Conservation (phyloP, 2,329 filamentous ascomycete genomes). For the Biscogniauxia sp. region DNA sequence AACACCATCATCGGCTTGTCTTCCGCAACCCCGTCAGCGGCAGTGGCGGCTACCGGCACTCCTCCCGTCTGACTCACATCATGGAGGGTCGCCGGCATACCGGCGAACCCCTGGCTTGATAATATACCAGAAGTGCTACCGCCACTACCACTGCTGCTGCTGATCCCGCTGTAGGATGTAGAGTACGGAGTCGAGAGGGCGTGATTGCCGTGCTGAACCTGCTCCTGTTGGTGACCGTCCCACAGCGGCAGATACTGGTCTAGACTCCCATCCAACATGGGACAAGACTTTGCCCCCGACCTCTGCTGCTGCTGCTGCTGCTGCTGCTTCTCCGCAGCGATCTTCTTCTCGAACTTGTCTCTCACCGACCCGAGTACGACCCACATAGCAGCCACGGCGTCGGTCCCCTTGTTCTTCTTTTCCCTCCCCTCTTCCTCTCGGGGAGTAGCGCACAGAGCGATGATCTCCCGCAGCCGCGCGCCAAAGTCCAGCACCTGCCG, state of each 20-base stretch:
- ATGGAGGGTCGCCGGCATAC: slow-evolving; percentile 1
- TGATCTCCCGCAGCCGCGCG: slow-evolving; percentile 5
- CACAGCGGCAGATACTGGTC: slow-evolving; percentile 45
- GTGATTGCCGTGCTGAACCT: neutral
- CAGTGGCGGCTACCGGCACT: slow-evolving; percentile 8
- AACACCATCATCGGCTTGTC: slow-evolving; percentile 1
- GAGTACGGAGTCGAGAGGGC: neutral
- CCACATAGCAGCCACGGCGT: slow-evolving; percentile 44
- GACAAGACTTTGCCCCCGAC: slow-evolving; percentile 33
- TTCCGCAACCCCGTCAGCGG: neutral
- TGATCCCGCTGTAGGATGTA: neutral
- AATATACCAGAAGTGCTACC: slow-evolving; percentile 2
- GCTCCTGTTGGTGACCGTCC: slow-evolving; percentile 37
- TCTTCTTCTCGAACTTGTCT: slow-evolving; percentile 43
- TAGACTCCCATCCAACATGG: slow-evolving; percentile 51
- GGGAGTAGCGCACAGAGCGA: neutral
- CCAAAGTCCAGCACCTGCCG: slow-evolving; percentile 40
- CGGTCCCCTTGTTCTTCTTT: slow-evolving; percentile 31
- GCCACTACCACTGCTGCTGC: slow-evolving; percentile 3
- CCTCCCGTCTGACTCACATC: slow-evolving; percentile 10
- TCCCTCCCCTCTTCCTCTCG: slow-evolving; percentile 4
- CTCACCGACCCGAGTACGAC: slow-evolving; percentile 46
- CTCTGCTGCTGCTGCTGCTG: slow-evolving; percentile 1
- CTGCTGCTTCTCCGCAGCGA: slow-evolving; percentile 33
- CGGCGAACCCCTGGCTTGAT: neutral